A percentile compares a stretch with the other conserved stretches of the same genome.
Conservation (phyloP, 2,329 filamentous ascomycete species). For the Colletotrichum caudatum region DNA sequence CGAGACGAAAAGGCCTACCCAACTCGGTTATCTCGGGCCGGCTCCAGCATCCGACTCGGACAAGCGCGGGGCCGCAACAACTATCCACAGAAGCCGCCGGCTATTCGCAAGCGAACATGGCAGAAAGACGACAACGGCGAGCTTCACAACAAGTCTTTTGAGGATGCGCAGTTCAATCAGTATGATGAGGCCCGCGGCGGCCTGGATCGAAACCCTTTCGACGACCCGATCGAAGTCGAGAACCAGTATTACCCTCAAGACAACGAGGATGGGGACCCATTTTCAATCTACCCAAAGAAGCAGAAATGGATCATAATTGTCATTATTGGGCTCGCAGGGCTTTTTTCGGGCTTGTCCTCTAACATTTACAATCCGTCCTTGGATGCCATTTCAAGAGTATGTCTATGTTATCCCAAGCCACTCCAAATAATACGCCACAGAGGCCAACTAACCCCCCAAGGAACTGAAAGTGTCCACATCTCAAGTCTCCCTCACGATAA, state of each 20-base stretch:
- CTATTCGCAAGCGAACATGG: conserved; percentile 34
- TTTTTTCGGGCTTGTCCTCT: conserved; percentile 65
- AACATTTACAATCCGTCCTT: conserved; percentile 65
- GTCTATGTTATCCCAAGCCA: neutral
- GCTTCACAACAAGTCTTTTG: conserved; percentile 15
- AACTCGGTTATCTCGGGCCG: conserved; percentile 35
- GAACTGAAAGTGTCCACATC: conserved; percentile 49
- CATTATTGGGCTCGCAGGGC: conserved; percentile 61
- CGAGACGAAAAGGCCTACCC: conserved; percentile 29
- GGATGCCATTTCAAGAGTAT: conserved; percentile 52
- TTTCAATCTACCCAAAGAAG: conserved; percentile 52
- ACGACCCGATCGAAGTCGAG: conserved; percentile 10
- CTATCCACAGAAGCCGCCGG: conserved; percentile 24
- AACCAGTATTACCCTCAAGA: neutral
- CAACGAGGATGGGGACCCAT: conserved; percentile 38
- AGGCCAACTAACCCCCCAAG: conserved; percentile 24
- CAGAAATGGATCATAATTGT: conserved; percentile 61
- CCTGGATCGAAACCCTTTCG: conserved; percentile 26
- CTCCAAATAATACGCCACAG: neutral
- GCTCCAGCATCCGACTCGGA: conserved; percentile 29
- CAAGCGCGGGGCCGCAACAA: conserved; percentile 27
- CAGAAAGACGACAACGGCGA: conserved; percentile 12
- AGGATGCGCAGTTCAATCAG: conserved; percentile 15
- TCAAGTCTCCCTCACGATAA: conserved; percentile 56
- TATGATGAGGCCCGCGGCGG: conserved; percentile 22